phyloP scores from a whole-genome alignment of 2,329 filamentous ascomycete genomes.

The Venturia carpophila region DNA sequence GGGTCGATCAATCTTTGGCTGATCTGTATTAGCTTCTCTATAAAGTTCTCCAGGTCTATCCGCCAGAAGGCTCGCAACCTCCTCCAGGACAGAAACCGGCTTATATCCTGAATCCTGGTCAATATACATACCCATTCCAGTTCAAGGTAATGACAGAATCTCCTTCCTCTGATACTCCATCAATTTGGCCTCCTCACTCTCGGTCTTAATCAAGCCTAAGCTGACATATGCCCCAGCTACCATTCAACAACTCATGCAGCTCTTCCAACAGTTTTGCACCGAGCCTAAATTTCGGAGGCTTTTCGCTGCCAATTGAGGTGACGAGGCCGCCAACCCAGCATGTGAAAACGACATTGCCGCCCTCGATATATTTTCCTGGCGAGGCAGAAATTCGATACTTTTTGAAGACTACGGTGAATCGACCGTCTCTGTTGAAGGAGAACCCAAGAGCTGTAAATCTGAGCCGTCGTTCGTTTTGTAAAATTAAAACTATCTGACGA shows the following conservation, averaged over 20 bases:
- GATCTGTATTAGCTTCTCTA: constrained; percentile 57
- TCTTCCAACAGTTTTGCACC: constrained; percentile 35
- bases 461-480: background rate
- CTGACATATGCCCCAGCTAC: constrained; percentile 30
- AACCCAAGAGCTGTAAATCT: constrained; percentile 56
- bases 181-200: background rate
- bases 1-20: background rate
- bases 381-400: constrained; percentile 91
- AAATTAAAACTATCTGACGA: too few species aligned
- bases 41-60: constrained; percentile 64
- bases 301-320: constrained; percentile 36
- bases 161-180: background rate
- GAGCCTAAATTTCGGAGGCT: constrained; percentile 37
- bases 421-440: constrained; percentile 83
- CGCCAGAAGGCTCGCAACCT: constrained; percentile 39
- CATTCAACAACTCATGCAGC: constrained; percentile 65
- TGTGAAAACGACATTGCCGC: constrained; percentile 78
- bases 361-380: constrained; percentile 79
- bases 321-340: constrained; percentile 49
- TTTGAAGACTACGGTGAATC: constrained; percentile 86
- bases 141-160: constrained; percentile 55
- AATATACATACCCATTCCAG: constrained; percentile 68
- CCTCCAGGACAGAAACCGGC: constrained; percentile 30
- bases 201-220: background rate
- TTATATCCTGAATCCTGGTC: constrained; percentile 50